These are phyloP conservation scores for Colletotrichum endophyticum DNA, from an alignment of 2,329 filamentous ascomycete species.

Conservation along the genomic window DNA sequence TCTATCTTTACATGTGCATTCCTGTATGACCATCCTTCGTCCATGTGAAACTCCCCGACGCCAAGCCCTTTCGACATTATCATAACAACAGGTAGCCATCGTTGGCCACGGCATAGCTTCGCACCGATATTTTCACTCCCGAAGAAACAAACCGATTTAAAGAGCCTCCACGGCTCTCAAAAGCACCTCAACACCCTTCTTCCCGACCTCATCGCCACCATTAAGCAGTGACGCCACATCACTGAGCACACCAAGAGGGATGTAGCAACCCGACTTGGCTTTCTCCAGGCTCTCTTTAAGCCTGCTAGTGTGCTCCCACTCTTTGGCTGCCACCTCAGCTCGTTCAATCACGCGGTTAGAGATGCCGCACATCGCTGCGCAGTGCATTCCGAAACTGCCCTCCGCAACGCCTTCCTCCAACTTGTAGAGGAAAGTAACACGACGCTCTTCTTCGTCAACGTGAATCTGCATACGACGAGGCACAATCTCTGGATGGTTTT, in stretches of 20 bases:
- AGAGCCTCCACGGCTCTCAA: constrained; percentile 64
- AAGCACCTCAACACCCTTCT: constrained; percentile 63
- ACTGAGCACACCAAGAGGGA: constrained; percentile 86
- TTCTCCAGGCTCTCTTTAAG: constrained; percentile 88
- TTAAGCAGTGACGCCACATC: constrained; percentile 82
- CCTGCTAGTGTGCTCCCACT: constrained; percentile 94
- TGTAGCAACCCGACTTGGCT: constrained; percentile 78
- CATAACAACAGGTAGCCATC: background rate
- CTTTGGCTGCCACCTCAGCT: constrained; percentile 85
- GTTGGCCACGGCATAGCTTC: background rate
- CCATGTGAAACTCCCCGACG: background rate
- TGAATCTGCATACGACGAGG: constrained; percentile 93
- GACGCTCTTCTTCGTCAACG: constrained; percentile 81
- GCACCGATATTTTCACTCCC: background rate
- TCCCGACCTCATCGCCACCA: constrained; percentile 54
- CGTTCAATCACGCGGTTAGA: constrained; percentile 79
- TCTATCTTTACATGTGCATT: background rate
- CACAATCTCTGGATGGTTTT: constrained; percentile 83
- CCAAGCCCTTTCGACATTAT: background rate
- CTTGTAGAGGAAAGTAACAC: constrained; percentile 97
- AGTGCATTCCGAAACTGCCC: constrained; percentile 99
- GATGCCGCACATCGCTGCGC: constrained; percentile 97
- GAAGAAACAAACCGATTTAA: constrained; percentile 30
- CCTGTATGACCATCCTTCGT: background rate
- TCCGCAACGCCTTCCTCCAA: constrained; percentile 93